phyloP scores from a whole-genome alignment of 108 stramenopile genomes.

The Phaeodactylum tricornutum region DNA sequence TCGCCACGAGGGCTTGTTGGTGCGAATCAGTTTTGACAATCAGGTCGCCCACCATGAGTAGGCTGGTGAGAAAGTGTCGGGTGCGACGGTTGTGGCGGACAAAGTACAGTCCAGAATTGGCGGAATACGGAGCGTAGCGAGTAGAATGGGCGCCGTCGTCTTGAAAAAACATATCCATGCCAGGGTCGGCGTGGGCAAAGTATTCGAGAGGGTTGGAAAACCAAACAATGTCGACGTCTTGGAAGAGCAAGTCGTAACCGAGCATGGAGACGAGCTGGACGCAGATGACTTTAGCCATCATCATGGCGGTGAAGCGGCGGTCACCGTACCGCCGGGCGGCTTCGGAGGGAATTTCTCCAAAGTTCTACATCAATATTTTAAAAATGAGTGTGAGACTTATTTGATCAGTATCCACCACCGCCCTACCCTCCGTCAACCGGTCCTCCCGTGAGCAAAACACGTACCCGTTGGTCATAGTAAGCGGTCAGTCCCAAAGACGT shows the following conservation, averaged over 20 bases:
- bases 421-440: too few relatives aligned
- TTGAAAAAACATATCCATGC: slow-evolving; percentile 68
- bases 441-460: too few relatives aligned
- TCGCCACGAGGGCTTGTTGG: slow-evolving; percentile 44
- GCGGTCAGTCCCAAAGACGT: slow-evolving; percentile 55
- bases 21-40: slow-evolving; percentile 42
- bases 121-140: slow-evolving; percentile 53
- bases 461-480: slow-evolving; percentile 64
- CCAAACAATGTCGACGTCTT: slow-evolving; percentile 76
- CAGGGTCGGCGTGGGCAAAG: slow-evolving; percentile 24
- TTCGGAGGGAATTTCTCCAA: slow-evolving; percentile 27
- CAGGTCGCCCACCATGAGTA: slow-evolving; percentile 46
- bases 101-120: slow-evolving; percentile 36
- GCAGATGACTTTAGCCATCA: slow-evolving; percentile 64
- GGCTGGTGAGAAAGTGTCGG: slow-evolving; percentile 28
- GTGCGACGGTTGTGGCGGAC: slow-evolving; percentile 51
- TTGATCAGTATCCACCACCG: too few relatives aligned
- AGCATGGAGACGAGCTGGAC: slow-evolving; percentile 59
- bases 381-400: too few relatives aligned
- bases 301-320: slow-evolving; percentile 49
- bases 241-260: slow-evolving; percentile 74
- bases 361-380: too few relatives aligned
- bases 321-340: slow-evolving; percentile 57
- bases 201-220: slow-evolving; percentile 48
- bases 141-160: slow-evolving; percentile 67